phyloP scores from a whole-genome alignment of 192 early-diverging fungal genomes.

The Physocladia obscura region DNA sequence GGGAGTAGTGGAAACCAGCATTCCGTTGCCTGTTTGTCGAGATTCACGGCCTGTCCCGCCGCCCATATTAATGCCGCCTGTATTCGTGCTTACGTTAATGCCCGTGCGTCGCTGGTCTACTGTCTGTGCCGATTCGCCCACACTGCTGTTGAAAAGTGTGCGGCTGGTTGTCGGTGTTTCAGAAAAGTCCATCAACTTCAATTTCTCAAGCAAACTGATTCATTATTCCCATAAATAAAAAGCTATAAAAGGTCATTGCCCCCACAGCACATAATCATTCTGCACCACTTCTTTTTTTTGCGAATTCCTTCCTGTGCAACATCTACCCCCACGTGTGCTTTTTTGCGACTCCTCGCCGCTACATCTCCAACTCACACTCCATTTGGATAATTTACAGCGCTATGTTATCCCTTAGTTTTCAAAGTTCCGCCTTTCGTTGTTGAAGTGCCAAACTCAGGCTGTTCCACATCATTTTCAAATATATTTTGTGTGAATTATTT shows the following conservation, averaged over 20 bases:
- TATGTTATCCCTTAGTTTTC: no score
- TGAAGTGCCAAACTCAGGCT: no score
- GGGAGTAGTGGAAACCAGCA: not conserved
- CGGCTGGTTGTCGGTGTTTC: not conserved
- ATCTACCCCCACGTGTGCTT: not conserved
- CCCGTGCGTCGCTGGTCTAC: no score
- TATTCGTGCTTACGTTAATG: no score
- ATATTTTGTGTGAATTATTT: not conserved
- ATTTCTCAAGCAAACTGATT: not conserved
- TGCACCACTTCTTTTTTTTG: not conserved
- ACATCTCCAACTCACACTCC: not conserved
- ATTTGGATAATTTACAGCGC: not conserved
- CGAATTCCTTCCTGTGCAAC: constrained; percentile 8
- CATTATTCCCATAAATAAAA: no score
- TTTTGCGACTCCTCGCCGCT: not conserved
- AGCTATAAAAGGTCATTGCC: not conserved
- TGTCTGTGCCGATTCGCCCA: no score
- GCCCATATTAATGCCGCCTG: no score
- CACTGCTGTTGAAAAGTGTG: not conserved
- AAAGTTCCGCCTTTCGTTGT: no score
- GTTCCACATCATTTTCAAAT: no score
- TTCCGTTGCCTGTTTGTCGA: not conserved
- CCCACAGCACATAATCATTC: not conserved
- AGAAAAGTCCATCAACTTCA: not conserved
- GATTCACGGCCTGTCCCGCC: no score